Evolutionary conservation across 768 basidiomycete species (phyloP).

Genomic region (Trametes elegans): DNA sequence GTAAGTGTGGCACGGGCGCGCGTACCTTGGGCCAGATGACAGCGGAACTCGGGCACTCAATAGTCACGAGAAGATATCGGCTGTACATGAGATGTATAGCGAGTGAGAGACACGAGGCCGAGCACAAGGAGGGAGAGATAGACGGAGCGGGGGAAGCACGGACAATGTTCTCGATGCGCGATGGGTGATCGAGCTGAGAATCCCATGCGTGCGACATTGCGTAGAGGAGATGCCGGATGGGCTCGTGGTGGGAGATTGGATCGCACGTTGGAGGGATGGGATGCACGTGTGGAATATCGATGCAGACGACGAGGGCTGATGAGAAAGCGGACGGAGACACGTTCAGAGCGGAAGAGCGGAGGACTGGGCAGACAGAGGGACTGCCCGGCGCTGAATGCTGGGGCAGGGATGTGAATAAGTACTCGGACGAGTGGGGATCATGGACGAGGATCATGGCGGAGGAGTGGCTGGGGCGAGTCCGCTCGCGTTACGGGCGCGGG

Average conservation of each 20-base stretch:
- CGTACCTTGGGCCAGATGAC: background rate
- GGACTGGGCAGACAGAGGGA: background rate
- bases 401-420: background rate
- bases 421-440: background rate
- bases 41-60: background rate
- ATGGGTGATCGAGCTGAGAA: conserved; percentile 3
- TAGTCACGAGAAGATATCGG: background rate
- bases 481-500: conserved; percentile 12
- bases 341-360: background rate
- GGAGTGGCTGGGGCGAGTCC: conserved; percentile 1
- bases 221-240: background rate
- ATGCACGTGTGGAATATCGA: conserved; percentile 17
- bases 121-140: background rate
- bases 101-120: conserved; percentile 1
- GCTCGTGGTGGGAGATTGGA: background rate
- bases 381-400: background rate
- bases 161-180: too few relatives aligned
- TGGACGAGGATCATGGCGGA: background rate
- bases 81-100: background rate
- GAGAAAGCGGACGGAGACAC: background rate
- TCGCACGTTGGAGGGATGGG: conserved; percentile 19
- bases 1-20: background rate
- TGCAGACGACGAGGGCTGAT: background rate
- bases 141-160: conserved; percentile 3
- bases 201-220: background rate